Evolutionary conservation across 257 asterid species (phyloP).

Genomic region (Echium plantagineum): DNA sequence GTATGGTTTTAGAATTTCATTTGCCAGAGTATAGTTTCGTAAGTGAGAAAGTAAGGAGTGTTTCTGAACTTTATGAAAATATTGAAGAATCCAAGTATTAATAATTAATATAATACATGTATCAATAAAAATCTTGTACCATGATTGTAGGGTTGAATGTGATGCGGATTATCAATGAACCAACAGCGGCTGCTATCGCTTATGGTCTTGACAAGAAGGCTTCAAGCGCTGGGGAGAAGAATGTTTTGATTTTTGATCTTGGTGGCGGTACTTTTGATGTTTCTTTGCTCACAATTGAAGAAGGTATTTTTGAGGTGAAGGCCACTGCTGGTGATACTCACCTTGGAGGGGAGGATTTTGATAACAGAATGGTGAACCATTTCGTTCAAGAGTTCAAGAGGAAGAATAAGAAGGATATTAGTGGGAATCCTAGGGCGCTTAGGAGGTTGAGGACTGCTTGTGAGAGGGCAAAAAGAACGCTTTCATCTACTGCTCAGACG

Average conservation of each 20-base stretch:
- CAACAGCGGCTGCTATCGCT: slow-evolving; percentile 39
- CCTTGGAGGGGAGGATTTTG: slow-evolving; percentile 29
- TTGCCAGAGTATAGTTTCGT: too few species aligned
- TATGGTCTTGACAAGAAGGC: slow-evolving; percentile 36
- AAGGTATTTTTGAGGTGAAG: slow-evolving; percentile 28
- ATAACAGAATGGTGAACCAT: slow-evolving; percentile 28
- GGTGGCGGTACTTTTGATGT: slow-evolving; percentile 39
- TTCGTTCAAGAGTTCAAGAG: slow-evolving; percentile 28
- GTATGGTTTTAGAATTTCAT: too few species aligned
- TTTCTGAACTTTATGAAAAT: too few species aligned
- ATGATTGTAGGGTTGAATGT: slow-evolving; percentile 14
- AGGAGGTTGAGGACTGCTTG: slow-evolving; percentile 30
- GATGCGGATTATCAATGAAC: slow-evolving; percentile 32
- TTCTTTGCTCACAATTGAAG: slow-evolving; percentile 24
- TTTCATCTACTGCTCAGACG: slow-evolving; percentile 26
- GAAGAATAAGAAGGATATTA: slow-evolving; percentile 24
- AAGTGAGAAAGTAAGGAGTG: too few species aligned
- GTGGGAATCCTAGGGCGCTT: slow-evolving; percentile 28
- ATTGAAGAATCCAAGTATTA: too few species aligned
- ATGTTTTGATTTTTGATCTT: slow-evolving; percentile 27
- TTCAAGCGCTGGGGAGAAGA: slow-evolving; percentile 19
- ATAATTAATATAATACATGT: too few species aligned
- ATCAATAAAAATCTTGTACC: too few species aligned
- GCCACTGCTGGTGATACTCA: slow-evolving; percentile 33
- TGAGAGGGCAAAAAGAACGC: slow-evolving; percentile 29